Evolutionary conservation across 768 basidiomycete genomes (phyloP).

Genomic region (Suillus tomentosus): DNA sequence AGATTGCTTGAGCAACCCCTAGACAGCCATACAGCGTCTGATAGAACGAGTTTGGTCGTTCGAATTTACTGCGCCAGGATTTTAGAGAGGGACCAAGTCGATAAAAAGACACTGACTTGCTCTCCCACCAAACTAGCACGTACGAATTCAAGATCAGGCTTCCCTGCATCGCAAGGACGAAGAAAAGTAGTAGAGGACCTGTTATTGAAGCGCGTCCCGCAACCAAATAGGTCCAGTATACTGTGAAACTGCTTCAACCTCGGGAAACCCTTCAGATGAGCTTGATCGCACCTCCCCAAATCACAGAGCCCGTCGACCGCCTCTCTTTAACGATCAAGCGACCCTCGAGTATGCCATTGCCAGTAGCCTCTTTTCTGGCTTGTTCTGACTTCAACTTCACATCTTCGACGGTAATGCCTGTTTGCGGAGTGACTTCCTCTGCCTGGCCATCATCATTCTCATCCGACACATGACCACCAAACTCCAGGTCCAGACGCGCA

Average conservation of each 20-base stretch:
- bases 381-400: slow-evolving; percentile 40
- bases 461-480: slow-evolving; percentile 50
- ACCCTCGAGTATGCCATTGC: slow-evolving; percentile 66
- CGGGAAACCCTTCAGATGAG: background rate
- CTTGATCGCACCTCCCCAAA: slow-evolving; percentile 42
- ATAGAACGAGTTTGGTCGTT: slow-evolving; percentile 57
- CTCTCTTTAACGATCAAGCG: slow-evolving; percentile 66
- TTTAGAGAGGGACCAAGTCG: background rate
- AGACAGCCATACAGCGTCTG: slow-evolving; percentile 64
- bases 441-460: slow-evolving; percentile 34
- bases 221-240: slow-evolving; percentile 59
- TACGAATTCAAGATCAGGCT: slow-evolving; percentile 64
- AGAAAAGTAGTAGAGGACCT: slow-evolving; percentile 50
- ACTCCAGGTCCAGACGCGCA: slow-evolving; percentile 58
- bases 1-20: slow-evolving; percentile 56
- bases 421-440: slow-evolving; percentile 16
- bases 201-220: slow-evolving; percentile 56
- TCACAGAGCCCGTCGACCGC: slow-evolving; percentile 63
- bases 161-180: slow-evolving; percentile 59
- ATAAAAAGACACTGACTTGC: slow-evolving; percentile 41
- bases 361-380: slow-evolving; percentile 40
- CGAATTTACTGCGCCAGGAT: slow-evolving; percentile 39
- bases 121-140: slow-evolving; percentile 74
- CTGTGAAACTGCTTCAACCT: slow-evolving; percentile 30
- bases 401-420: slow-evolving; percentile 31